Percentiles rank a stretch among this genome's conserved stretches.
Evolutionary conservation across 1,284 basidiomycete genomes (phyloP).

Genomic region (Malassezia sympodialis): DNA sequence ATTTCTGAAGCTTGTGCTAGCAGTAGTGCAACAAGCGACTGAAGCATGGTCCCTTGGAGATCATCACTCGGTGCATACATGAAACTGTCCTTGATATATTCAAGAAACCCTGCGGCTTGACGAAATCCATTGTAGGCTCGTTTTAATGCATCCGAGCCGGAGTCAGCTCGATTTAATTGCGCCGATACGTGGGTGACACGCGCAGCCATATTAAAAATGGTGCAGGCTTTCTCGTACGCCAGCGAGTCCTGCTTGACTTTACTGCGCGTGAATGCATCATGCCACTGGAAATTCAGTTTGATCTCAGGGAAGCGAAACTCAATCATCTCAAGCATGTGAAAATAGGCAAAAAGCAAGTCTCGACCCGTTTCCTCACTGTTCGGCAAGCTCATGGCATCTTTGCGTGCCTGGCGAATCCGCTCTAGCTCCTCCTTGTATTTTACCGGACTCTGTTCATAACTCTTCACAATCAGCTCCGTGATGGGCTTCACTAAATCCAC

Average conservation of each 20-base stretch:
- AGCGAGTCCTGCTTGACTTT: constrained; percentile 87
- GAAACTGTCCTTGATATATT: constrained; percentile 99
- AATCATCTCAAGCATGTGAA: constrained; percentile 93
- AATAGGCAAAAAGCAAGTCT: constrained; percentile 96
- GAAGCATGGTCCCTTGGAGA: constrained; percentile 83
- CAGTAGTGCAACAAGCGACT: constrained; percentile 74
- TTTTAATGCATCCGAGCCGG: constrained; percentile 68
- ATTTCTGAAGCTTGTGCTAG: constrained; percentile 91
- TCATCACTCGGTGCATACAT: constrained; percentile 96
- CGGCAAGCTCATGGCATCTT: constrained; percentile 91
- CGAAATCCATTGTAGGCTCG: constrained; percentile 84
- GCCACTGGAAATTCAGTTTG: constrained; percentile 84
- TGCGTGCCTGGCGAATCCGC: constrained; percentile 73
- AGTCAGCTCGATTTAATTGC: constrained; percentile 55
- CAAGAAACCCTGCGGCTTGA: constrained; percentile 91
- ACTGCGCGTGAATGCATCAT: constrained; percentile 86
- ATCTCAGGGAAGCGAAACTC: constrained; percentile 95
- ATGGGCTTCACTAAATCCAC: constrained; percentile 86
- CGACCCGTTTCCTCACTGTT: constrained; percentile 59
- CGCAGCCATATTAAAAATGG: constrained; percentile 90
- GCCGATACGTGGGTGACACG: constrained; percentile 84
- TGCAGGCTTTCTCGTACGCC: constrained; percentile 94
- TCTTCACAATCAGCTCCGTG: constrained; percentile 71
- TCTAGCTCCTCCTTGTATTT: constrained; percentile 73
- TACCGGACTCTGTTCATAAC: constrained; percentile 86